A percentile compares a stretch with the other conserved stretches of the same genome.
Evolutionary conservation across 2,329 filamentous ascomycete species (phyloP).

Genomic region (Tricladium varicosporioides): DNA sequence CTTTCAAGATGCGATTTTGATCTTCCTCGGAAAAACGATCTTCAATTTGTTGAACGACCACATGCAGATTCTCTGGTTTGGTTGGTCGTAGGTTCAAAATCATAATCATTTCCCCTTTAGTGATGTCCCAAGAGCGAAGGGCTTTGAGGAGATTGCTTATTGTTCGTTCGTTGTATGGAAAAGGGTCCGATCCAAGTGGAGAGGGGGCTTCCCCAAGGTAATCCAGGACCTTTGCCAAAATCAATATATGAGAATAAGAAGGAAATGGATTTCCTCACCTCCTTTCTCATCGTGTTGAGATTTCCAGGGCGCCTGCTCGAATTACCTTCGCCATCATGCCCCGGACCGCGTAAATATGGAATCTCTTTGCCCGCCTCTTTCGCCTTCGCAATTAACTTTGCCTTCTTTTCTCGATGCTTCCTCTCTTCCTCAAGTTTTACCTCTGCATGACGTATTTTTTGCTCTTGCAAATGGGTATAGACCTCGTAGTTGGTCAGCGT

Average conservation of each 20-base stretch:
- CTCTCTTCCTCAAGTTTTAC: conserved; percentile 17
- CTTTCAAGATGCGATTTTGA: conserved; percentile 55
- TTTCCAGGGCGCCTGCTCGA: conserved; percentile 12
- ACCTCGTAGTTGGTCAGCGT: conserved; percentile 74
- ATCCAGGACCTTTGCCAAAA: conserved; percentile 50
- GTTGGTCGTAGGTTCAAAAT: conserved; percentile 64
- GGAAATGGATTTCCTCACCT: not conserved
- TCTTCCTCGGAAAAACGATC: conserved; percentile 55
- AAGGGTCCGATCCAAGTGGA: conserved; percentile 44
- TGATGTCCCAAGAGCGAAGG: conserved; percentile 56
- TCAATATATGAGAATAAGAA: not conserved
- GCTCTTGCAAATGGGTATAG: conserved; percentile 60
- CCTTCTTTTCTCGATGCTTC: not conserved
- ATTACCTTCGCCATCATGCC: too few relatives aligned
- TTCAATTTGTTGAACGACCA: conserved; percentile 64
- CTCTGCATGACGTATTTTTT: conserved; percentile 45
- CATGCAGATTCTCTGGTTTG: conserved; percentile 56
- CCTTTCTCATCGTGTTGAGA: conserved; percentile 10
- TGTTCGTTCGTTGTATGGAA: conserved; percentile 47
- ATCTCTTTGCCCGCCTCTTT: too few relatives aligned
- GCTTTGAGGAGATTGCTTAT: conserved; percentile 53
- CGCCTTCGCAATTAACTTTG: not conserved
- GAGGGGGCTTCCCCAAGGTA: conserved; percentile 56
- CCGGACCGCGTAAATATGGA: too few relatives aligned
- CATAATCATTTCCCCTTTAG: conserved; percentile 68